Conservation (phyloP, 225 moss, liverwort and hornwort genomes). For the Bryum argenteum region DNA sequence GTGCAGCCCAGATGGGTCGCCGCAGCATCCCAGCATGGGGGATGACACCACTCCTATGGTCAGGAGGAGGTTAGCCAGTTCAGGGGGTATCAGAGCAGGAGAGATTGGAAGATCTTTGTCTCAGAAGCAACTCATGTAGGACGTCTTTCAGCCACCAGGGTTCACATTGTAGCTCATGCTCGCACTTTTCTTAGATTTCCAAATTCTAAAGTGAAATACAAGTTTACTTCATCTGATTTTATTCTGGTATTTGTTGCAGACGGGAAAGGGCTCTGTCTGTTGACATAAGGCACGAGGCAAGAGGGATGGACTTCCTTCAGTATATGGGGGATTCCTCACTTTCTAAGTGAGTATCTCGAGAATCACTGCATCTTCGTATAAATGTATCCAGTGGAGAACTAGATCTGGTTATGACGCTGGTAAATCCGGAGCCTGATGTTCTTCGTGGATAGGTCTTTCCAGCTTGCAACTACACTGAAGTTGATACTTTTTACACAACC, state of each 20-base stretch:
- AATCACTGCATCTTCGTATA: constrained; percentile 15
- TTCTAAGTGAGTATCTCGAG: constrained; percentile 45
- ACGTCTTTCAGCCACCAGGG: constrained; percentile 35
- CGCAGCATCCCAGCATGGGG: constrained; percentile 74
- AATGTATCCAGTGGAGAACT: constrained; percentile 7
- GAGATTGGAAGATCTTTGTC: constrained; percentile 67
- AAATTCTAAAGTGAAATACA: neutral
- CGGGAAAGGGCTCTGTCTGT: constrained; percentile 90
- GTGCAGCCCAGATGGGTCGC: constrained; percentile 98
- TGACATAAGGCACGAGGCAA: constrained; percentile 82
- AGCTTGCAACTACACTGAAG: neutral
- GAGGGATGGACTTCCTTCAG: constrained; percentile 76
- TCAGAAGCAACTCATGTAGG: constrained; percentile 52
- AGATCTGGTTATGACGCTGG: neutral
- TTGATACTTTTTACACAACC: no score
- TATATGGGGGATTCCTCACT: constrained; percentile 65
- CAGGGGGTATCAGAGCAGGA: constrained; percentile 66
- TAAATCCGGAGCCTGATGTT: neutral
- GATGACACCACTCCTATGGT: constrained; percentile 78
- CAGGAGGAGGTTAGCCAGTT: constrained; percentile 86
- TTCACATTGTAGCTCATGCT: constrained; percentile 35
- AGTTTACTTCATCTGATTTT: constrained; percentile 25
- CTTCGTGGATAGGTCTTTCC: neutral
- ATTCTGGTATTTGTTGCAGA: constrained; percentile 54
- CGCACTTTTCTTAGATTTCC: constrained; percentile 24